These are phyloP conservation scores for Thuidium tamariscinum DNA, from an alignment of 225 moss, liverwort and hornwort genomes.

Conservation along the genomic window DNA sequence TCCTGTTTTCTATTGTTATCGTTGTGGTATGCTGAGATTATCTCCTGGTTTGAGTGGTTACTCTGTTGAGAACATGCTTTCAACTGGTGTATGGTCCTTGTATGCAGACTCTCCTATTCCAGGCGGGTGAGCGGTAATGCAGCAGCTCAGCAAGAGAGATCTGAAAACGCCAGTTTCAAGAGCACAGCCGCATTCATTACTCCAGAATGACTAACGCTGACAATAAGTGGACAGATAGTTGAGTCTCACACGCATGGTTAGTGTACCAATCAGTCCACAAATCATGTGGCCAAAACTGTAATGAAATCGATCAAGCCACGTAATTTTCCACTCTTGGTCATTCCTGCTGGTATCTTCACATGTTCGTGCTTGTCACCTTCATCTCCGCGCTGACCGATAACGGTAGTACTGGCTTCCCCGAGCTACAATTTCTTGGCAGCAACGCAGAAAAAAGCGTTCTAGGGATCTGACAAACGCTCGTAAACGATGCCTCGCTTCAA, in stretches of 20 bases:
- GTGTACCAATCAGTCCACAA: not conserved
- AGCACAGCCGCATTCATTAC: not conserved
- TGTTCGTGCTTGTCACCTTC: not conserved
- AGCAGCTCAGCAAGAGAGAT: not conserved
- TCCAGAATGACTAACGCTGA: not conserved
- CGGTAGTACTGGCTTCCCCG: not conserved
- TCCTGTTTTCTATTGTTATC: not conserved
- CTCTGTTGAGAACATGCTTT: not conserved
- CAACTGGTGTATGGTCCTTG: not conserved
- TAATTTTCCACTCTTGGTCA: not conserved
- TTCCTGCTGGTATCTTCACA: not conserved
- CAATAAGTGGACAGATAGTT: not conserved
- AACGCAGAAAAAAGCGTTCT: not conserved
- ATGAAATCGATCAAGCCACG: not conserved
- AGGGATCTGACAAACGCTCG: not conserved
- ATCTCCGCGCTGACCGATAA: not conserved
- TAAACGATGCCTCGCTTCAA: not conserved
- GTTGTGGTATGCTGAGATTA: not conserved
- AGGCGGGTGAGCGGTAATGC: not conserved
- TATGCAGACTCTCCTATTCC: constrained; percentile 1
- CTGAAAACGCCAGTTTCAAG: not conserved
- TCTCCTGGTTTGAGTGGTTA: not conserved
- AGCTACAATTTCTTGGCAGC: not conserved
- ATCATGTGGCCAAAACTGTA: not conserved
- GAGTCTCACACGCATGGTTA: not conserved